A percentile compares a stretch with the other conserved stretches of the same genome.
These are phyloP conservation scores for Starmerella powellii DNA, from an alignment of 805 yeast genomes.

Conservation along the genomic window DNA sequence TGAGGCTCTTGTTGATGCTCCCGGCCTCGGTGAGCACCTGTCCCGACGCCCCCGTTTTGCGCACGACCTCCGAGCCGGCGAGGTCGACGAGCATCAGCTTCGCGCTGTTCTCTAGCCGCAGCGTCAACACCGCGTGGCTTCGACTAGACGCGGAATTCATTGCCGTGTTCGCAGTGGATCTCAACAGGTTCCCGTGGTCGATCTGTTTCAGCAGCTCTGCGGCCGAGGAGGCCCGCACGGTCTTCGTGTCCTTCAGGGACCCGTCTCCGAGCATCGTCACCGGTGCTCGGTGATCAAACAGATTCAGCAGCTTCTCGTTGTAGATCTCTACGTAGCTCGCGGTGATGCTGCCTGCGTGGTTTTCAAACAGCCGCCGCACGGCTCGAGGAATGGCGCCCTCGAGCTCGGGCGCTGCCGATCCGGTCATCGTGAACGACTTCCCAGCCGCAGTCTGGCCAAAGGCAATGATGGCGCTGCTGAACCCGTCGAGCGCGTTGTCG, in stretches of 20 bases:
- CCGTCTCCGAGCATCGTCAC: constrained; percentile 35
- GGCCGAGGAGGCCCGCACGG: constrained; percentile 44
- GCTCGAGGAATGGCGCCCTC: constrained; percentile 65
- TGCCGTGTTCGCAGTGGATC: constrained; percentile 50
- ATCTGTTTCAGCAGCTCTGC: constrained; percentile 46
- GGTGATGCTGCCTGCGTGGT: constrained; percentile 27
- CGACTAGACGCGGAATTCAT: constrained; percentile 67
- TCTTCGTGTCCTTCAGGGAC: constrained; percentile 51
- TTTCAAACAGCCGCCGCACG: constrained; percentile 45
- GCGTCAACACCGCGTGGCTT: constrained; percentile 70
- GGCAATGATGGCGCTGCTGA: constrained; percentile 61
- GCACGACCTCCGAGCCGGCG: constrained; percentile 74
- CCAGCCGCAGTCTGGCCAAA: constrained; percentile 76
- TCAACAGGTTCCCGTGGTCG: constrained; percentile 41
- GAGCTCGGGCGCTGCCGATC: constrained; percentile 31
- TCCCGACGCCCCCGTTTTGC: constrained; percentile 65
- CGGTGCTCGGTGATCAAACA: constrained; percentile 35
- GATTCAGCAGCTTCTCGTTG: constrained; percentile 61
- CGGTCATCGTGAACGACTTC: constrained; percentile 66
- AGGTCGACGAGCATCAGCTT: constrained; percentile 63
- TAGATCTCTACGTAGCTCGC: constrained; percentile 68
- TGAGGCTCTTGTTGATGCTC: constrained; percentile 63
- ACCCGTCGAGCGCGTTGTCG: constrained; percentile 57
- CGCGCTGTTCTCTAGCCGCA: constrained; percentile 36
- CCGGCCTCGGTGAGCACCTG: constrained; percentile 68